Evolutionary conservation across 2,329 filamentous ascomycete species (phyloP).

Genomic region (Sodiomyces alkalinus): DNA sequence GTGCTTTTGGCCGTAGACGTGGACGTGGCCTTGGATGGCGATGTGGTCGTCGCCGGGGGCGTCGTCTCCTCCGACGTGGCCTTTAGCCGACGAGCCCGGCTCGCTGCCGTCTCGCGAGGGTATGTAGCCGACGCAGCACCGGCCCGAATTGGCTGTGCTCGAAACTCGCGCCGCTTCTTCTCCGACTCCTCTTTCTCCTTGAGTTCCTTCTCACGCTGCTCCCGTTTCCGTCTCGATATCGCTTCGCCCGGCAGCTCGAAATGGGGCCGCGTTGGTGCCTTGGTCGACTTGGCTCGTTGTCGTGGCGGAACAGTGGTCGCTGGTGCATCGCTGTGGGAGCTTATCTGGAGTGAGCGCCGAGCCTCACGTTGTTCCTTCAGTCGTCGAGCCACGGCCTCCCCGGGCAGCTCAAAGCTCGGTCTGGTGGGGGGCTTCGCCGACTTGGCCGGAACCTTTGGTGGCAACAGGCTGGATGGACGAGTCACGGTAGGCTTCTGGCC

Average conservation of each 20-base stretch:
- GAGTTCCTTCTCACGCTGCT: slow-evolving; percentile 39
- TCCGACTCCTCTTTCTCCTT: slow-evolving; percentile 45
- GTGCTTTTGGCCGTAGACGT: no score
- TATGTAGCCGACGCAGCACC: slow-evolving; percentile 23
- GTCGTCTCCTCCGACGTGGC: slow-evolving; percentile 9
- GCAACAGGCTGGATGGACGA: slow-evolving; percentile 25
- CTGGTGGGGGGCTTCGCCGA: slow-evolving; percentile 39
- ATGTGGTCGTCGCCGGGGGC: background rate
- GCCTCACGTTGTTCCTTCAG: slow-evolving; percentile 44
- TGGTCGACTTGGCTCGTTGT: slow-evolving; percentile 33
- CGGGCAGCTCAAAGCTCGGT: slow-evolving; percentile 45
- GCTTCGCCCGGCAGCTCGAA: slow-evolving; percentile 52
- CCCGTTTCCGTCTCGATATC: slow-evolving; percentile 37
- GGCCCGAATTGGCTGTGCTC: slow-evolving; percentile 39
- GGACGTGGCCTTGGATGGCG: background rate
- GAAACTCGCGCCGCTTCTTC: slow-evolving; percentile 45
- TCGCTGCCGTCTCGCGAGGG: slow-evolving; percentile 42
- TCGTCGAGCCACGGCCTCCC: slow-evolving; percentile 42
- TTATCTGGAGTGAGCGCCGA: slow-evolving; percentile 24
- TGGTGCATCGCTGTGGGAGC: slow-evolving; percentile 5
- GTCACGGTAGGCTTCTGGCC: slow-evolving; percentile 11
- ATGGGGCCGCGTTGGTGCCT: slow-evolving; percentile 33
- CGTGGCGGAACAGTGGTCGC: slow-evolving; percentile 23
- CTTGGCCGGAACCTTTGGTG: slow-evolving; percentile 30
- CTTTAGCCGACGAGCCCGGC: slow-evolving; percentile 37